A percentile compares a stretch with the other conserved stretches of the same genome.
Conservation (phyloP, 2,329 filamentous ascomycete genomes). For the Daldinia sp. region DNA sequence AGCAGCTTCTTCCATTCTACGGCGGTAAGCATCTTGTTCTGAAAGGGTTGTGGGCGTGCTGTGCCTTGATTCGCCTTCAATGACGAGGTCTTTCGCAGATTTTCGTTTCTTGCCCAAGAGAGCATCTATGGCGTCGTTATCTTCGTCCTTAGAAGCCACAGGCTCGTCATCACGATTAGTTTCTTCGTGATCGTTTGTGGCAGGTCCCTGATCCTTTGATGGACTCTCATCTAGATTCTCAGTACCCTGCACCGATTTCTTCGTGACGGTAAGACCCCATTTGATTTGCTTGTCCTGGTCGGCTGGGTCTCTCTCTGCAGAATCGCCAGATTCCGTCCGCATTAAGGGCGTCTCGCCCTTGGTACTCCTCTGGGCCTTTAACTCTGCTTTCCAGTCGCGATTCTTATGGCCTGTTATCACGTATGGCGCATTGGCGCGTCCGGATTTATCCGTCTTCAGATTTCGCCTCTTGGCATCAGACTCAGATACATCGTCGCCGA, state of each 20-base stretch:
- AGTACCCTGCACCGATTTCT: constrained; percentile 42
- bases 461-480: constrained; percentile 39
- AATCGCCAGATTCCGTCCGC: constrained; percentile 7
- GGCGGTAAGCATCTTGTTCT: constrained; percentile 76
- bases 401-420: constrained; percentile 50
- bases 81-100: constrained; percentile 63
- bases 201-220: constrained; percentile 19
- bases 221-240: constrained; percentile 35
- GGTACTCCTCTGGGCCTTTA: constrained; percentile 43
- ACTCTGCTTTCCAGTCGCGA: constrained; percentile 53
- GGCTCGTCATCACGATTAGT: constrained; percentile 25
- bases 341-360: constrained; percentile 17
- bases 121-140: constrained; percentile 73
- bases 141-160: constrained; percentile 48
- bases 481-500: constrained; percentile 48
- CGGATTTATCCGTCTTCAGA: constrained; percentile 30
- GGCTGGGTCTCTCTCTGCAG: constrained; percentile 46
- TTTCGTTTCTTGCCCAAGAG: constrained; percentile 69
- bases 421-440: constrained; percentile 37
- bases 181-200: constrained; percentile 32
- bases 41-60: constrained; percentile 53
- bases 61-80: constrained; percentile 53
- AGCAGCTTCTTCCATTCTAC: constrained; percentile 78
- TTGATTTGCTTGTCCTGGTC: constrained; percentile 54
- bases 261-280: constrained; percentile 54